Conservation (phyloP, 768 basidiomycete species). For the Amanita brunnescens region DNA sequence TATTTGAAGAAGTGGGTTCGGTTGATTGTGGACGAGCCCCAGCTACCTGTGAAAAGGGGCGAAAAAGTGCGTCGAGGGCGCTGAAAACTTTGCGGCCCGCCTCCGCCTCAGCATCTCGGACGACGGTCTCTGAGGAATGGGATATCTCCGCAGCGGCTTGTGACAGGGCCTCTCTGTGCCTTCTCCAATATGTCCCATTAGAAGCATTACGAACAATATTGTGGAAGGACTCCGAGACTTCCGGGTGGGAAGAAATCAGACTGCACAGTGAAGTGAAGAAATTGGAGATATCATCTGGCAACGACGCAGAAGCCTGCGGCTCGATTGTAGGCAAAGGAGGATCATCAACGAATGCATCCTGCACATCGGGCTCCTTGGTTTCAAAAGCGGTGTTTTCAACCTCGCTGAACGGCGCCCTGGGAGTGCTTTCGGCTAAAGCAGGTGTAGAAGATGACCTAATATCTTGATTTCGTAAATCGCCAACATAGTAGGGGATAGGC, state of each 20-base stretch:
- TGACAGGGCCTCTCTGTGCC: constrained; percentile 51
- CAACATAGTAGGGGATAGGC: constrained; percentile 47
- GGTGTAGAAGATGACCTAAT: constrained; percentile 2
- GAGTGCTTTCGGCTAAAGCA: constrained; percentile 27
- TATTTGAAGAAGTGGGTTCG: constrained; percentile 6
- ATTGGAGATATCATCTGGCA: constrained; percentile 56
- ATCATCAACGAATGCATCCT: constrained; percentile 13
- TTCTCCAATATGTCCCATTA: constrained; percentile 60
- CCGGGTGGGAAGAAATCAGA: constrained; percentile 59
- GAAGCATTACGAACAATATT: constrained; percentile 54
- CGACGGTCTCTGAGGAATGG: constrained; percentile 34
- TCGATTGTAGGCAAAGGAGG: constrained; percentile 45
- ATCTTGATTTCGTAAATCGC: constrained; percentile 9
- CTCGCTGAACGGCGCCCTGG: constrained; percentile 19
- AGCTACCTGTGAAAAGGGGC: constrained; percentile 34
- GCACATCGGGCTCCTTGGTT: constrained; percentile 20
- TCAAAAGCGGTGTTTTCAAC: constrained; percentile 9
- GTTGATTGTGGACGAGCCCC: constrained; percentile 5
- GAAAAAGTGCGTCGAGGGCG: constrained; percentile 50
- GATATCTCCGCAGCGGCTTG: constrained; percentile 48
- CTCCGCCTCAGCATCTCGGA: constrained; percentile 49
- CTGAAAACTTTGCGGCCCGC: constrained; percentile 57
- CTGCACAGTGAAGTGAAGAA: constrained; percentile 47
- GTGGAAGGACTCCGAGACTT: constrained; percentile 58
- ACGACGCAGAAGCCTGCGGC: constrained; percentile 27